Evolutionary conservation across 495 filamentous ascomycete species (phyloP).

Genomic region (Aspergillus bridgeri): DNA sequence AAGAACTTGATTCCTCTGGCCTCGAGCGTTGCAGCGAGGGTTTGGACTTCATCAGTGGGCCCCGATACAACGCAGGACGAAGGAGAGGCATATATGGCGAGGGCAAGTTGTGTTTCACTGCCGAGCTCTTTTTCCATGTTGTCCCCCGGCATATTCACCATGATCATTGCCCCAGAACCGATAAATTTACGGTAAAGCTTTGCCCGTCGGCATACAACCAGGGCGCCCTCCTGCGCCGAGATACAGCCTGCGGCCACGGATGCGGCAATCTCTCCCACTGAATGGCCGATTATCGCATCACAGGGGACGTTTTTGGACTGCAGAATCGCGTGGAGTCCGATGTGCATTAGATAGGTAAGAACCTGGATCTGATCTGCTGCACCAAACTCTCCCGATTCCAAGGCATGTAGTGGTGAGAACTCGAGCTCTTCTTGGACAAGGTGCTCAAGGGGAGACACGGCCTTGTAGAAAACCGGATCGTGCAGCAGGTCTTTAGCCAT

Average conservation of each 20-base stretch:
- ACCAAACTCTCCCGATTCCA: slow-evolving; percentile 26
- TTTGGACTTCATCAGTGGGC: slow-evolving; percentile 16
- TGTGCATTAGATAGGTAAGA: slow-evolving; percentile 32
- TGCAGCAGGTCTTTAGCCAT: slow-evolving; percentile 34
- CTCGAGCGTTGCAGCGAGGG: slow-evolving; percentile 15
- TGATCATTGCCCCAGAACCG: slow-evolving; percentile 51
- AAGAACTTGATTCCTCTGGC: slow-evolving; percentile 23
- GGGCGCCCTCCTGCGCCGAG: slow-evolving; percentile 23
- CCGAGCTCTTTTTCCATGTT: slow-evolving; percentile 25
- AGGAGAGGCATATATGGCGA: slow-evolving; percentile 43
- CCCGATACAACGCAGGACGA: slow-evolving; percentile 39
- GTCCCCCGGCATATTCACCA: slow-evolving; percentile 46
- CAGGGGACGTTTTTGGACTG: slow-evolving; percentile 18
- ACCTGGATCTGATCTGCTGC: slow-evolving; percentile 28
- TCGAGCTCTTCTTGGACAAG: slow-evolving; percentile 25
- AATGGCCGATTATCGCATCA: slow-evolving; percentile 34
- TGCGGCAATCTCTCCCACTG: slow-evolving; percentile 34
- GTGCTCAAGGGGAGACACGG: slow-evolving; percentile 16
- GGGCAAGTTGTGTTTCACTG: slow-evolving; percentile 24
- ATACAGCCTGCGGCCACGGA: slow-evolving; percentile 26
- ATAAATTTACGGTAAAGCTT: slow-evolving; percentile 33
- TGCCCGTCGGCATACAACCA: slow-evolving; percentile 31
- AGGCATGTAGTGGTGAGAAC: slow-evolving; percentile 29
- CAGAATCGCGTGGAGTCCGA: slow-evolving; percentile 26
- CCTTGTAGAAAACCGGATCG: slow-evolving; percentile 21